These are phyloP conservation scores for Aquilaria malaccensis DNA, from an alignment of 345 rosid genomes.

Conservation along the genomic window DNA sequence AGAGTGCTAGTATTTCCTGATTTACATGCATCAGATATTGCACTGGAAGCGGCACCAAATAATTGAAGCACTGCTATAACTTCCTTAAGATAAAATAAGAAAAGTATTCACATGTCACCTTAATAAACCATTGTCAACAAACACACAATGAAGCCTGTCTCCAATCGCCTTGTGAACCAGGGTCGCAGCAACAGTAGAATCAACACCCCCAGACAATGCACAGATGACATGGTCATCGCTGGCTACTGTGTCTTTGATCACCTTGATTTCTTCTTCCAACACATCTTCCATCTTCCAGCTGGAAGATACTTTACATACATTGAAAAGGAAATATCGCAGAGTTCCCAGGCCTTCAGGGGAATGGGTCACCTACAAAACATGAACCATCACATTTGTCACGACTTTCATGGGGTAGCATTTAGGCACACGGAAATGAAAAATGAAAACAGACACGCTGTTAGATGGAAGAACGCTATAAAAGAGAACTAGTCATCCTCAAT, in stretches of 20 bases:
- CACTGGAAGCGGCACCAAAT: neutral
- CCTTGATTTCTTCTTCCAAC: slow-evolving; percentile 83
- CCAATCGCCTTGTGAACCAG: slow-evolving; percentile 97
- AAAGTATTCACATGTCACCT: slow-evolving; percentile 35
- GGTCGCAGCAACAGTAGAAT: slow-evolving; percentile 97
- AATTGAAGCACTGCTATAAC: neutral
- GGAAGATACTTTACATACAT: slow-evolving; percentile 65
- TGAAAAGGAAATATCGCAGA: slow-evolving; percentile 59
- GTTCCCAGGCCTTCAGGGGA: slow-evolving; percentile 95
- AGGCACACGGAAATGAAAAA: neutral
- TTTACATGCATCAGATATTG: neutral
- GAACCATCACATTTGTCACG: slow-evolving; percentile 2
- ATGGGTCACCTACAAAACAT: slow-evolving; percentile 68
- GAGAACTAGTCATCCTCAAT: neutral
- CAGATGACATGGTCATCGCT: slow-evolving; percentile 89
- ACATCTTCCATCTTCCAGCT: slow-evolving; percentile 94
- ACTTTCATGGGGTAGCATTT: too few relatives aligned
- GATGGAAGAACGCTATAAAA: neutral
- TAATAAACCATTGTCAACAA: slow-evolving; percentile 89
- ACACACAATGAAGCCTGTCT: slow-evolving; percentile 89
- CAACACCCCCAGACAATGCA: slow-evolving; percentile 96
- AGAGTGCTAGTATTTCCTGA: neutral
- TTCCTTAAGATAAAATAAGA: neutral
- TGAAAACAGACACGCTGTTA: neutral
- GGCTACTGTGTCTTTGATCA: slow-evolving; percentile 52